Base-by-base conservation (phyloP, 495 filamentous ascomycete genomes). In the Lophiotrema nucula region DNA sequence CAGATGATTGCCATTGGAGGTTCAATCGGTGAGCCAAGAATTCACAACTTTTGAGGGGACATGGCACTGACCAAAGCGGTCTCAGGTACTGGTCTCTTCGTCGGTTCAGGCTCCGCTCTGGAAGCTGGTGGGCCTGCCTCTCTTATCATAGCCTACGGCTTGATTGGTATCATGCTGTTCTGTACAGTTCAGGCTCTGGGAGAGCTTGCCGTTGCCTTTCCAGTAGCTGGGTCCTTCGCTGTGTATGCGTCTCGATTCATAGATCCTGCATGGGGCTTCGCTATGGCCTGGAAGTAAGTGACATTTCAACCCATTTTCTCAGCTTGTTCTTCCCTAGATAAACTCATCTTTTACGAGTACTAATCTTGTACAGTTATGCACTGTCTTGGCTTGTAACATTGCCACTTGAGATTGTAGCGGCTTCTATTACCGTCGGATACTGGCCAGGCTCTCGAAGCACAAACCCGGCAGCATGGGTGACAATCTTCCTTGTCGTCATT, bases 1-100 rank as follows among this genome's bases (percentile, higher is more conserved):
- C 91, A 96, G 76, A 96, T 96, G 91, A 96, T 96, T 78, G 92
- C 92, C 2, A 95, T 97, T 66, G 92, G 92, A 57, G 93, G 93
- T 26, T 92, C 89, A 1, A 97, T 98, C 58, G 92, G 92, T 86
- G 81, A 41, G 77, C 2, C 43, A 18, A 22, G 25, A 37, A 2
- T 35, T 22, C 13, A 16, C 25, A 25, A 8, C 21, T 23, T 11
- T 4, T 23, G 3, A 27, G 42, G 24, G n/a, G 12, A 8, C 31
- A n/a, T 35, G n/a, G 31, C 8, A 35, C 31, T 35, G 31, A 35
- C 31, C n/a, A n/a, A n/a, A n/a, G n/a, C n/a, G 8, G 8, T 35
- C 31, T n/a, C 56, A 92, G 89, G 89, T 57, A 93, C 92, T 35
- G 92, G 92, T 66, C 77, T 97, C 4, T 96, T 97, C 70, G 90